Conservation (phyloP, 2,329 filamentous ascomycete genomes). For the Xylaria sp. region DNA sequence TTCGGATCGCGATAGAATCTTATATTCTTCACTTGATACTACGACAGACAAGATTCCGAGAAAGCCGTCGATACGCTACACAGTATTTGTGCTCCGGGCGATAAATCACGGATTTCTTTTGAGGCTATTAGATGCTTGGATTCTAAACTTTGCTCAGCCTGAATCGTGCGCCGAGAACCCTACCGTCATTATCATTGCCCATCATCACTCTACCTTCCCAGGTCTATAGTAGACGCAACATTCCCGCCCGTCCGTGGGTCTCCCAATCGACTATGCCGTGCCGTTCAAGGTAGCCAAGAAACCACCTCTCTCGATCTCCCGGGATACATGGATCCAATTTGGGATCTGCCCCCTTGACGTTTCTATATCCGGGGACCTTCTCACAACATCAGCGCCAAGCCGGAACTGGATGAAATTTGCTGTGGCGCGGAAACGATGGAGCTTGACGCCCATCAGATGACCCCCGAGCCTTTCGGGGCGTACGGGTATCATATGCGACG, state of each 20-base stretch:
- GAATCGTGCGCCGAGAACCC: slow-evolving; percentile 10
- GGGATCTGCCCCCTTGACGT: slow-evolving; percentile 23
- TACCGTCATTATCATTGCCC: neutral
- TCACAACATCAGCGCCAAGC: neutral
- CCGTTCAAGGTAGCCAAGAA: slow-evolving; percentile 15
- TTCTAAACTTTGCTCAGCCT: neutral
- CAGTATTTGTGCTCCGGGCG: neutral
- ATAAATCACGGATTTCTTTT: neutral
- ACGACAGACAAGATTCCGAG: neutral
- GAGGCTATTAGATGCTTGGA: slow-evolving; percentile 16
- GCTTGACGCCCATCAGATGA: slow-evolving; percentile 40
- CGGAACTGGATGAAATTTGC: slow-evolving; percentile 14
- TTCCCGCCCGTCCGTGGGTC: slow-evolving; percentile 1
- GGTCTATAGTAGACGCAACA: slow-evolving; percentile 10
- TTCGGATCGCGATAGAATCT: neutral
- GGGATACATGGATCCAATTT: slow-evolving; percentile 32
- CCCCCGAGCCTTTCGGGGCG: slow-evolving; percentile 40
- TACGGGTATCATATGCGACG: slow-evolving; percentile 33
- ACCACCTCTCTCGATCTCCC: neutral
- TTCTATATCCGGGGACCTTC: slow-evolving; percentile 2
- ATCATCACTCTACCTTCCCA: slow-evolving; percentile 6
- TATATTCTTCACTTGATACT: neutral
- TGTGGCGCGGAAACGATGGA: slow-evolving; percentile 33
- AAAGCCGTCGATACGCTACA: neutral
- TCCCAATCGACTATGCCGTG: slow-evolving; percentile 28